A percentile compares a stretch with the other conserved stretches of the same genome.
phyloP scores from a whole-genome alignment of 306 rosid species.

The Cicer arietinum region DNA sequence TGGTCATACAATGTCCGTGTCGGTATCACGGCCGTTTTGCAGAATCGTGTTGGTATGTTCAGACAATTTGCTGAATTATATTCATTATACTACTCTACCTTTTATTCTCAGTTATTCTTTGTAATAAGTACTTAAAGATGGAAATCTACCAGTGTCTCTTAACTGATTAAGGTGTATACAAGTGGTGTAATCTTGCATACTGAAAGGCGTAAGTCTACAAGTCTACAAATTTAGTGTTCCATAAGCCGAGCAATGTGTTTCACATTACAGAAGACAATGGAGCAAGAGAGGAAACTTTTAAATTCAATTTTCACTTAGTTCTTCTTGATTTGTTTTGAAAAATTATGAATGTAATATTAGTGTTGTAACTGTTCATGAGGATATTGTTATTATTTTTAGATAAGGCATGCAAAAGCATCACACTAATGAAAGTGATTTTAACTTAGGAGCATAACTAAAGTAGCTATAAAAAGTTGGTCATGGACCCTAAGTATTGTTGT shows the following conservation, averaged over 20 bases:
- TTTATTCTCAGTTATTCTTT: constrained; percentile 17
- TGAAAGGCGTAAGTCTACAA: constrained; percentile 23
- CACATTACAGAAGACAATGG: too few species aligned
- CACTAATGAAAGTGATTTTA: background rate
- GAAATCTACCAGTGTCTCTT: constrained; percentile 32
- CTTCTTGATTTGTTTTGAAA: too few species aligned
- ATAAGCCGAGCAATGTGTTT: background rate
- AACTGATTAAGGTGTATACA: constrained; percentile 34
- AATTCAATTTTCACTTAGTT: too few species aligned
- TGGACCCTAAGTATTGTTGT: constrained; percentile 27
- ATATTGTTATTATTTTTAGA: background rate
- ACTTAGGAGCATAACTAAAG: constrained; percentile 18
- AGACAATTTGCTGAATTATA: constrained; percentile 38
- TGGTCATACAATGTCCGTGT: constrained; percentile 65
- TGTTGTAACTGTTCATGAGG: too few species aligned
- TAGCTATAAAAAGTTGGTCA: constrained; percentile 10
- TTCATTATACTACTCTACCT: constrained; percentile 19
- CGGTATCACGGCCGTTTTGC: constrained; percentile 83
- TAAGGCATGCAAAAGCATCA: background rate
- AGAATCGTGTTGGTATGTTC: constrained; percentile 85
- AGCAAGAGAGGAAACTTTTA: too few species aligned
- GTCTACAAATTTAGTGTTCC: constrained; percentile 15
- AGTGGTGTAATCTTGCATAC: constrained; percentile 33
- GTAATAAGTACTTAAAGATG: constrained; percentile 33
- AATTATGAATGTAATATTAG: too few species aligned